Base-by-base conservation (phyloP, 2,329 filamentous ascomycete genomes). In the Gnomoniopsis sp. region DNA sequence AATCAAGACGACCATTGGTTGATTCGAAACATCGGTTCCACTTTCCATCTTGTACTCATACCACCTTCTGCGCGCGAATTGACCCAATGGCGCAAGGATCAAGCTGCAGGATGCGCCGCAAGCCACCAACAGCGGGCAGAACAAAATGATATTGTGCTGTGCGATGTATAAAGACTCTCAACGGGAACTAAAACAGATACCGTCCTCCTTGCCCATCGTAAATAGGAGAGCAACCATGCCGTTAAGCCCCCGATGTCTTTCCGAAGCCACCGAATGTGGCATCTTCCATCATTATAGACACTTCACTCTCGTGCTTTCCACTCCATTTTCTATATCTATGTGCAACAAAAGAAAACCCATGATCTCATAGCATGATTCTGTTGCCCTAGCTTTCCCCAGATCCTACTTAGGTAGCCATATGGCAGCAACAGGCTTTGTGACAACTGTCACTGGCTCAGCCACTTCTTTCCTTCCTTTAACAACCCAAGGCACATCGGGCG, bases 401-500 rank as follows among this genome's bases (percentile, higher is more conserved):
- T 47, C 19, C 44, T 14, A 19, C n/a, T n/a, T n/a, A n/a, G n/a
- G n/a, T n/a, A 23, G 11, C 44, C 17, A 12, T 12, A 53, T 53
- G 50, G 34, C 34, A 26, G n/a, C 44, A 23, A 53, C 58, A 15
- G 48, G 38, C 12, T 56, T 53, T 34, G 8, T 53, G 21, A 56
- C 58, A n/a, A 53, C 58, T 1, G 44, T 53, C n/a, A 23, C 43
- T 33, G 58, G 58, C 3, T 34, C 58, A 3, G 34, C 49, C 6
- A 60, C 58, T 12, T 36, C 43, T 2, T 55, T 49, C 21, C 30
- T 60, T 11, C 58, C 58, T 30, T 21, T 60, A 15, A 34, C 48
- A n/a, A 53, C 53, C 43, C 48, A 48, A 2, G 51, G 58, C 52
- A 21, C 47, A 3, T 59, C 57, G 2, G 52, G 41, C 8, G 47